phyloP scores from a whole-genome alignment of 192 early-diverging fungal species.

The Phycomyces nitens region DNA sequence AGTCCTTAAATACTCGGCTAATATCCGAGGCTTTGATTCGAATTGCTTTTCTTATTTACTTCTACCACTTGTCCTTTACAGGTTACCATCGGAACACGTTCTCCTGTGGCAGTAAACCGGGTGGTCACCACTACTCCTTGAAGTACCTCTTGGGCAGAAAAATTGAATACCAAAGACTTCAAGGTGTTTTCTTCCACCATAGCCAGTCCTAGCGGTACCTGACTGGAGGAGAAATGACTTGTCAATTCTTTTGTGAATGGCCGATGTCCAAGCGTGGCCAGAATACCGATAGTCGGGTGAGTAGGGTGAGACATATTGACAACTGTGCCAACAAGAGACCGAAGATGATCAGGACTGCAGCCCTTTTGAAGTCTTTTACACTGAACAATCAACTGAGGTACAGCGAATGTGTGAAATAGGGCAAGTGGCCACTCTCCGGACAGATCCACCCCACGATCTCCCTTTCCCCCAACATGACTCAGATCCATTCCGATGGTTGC shows the following conservation, averaged over 20 bases:
- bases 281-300: slow-evolving; percentile 10
- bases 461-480: slow-evolving; percentile 16
- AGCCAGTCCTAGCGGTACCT: slow-evolving; percentile 19
- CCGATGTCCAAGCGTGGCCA: slow-evolving; percentile 2
- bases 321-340: slow-evolving; percentile 8
- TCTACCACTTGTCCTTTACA: neutral
- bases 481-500: slow-evolving; percentile 10
- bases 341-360: slow-evolving; percentile 19
- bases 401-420: neutral
- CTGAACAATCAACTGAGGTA: slow-evolving; percentile 18
- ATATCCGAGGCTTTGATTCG: too few species aligned
- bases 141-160: slow-evolving; percentile 8
- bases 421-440: slow-evolving; percentile 14
- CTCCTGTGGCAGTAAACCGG: slow-evolving; percentile 5
- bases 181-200: slow-evolving; percentile 13
- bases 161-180: slow-evolving; percentile 21
- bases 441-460: slow-evolving; percentile 24
- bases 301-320: neutral
- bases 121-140: slow-evolving; percentile 7
- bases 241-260: slow-evolving; percentile 15
- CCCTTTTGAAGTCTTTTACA: slow-evolving; percentile 23
- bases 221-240: slow-evolving; percentile 7
- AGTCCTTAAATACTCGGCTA: too few species aligned
- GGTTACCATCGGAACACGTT: neutral
- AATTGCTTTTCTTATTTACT: neutral